A percentile compares a stretch with the other conserved stretches of the same genome.
Evolutionary conservation across 495 filamentous ascomycete genomes (phyloP).

Genomic region (Umbilicaria muhlenbergii): DNA sequence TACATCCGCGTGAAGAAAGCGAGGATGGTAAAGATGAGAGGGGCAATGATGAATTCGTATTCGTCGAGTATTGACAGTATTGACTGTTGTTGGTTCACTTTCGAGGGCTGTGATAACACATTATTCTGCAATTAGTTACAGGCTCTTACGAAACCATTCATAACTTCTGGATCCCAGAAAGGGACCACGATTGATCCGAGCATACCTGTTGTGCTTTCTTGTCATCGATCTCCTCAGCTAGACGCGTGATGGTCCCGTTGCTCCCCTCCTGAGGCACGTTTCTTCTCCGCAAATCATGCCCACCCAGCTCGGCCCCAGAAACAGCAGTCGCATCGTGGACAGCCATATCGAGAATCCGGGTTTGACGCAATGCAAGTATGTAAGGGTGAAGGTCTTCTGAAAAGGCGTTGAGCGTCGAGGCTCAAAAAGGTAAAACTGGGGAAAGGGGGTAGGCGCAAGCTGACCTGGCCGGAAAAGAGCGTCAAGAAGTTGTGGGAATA

Average conservation of each 20-base stretch:
- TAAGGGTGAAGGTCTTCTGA: not conserved
- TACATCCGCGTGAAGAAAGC: conserved; percentile 91
- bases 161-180: not conserved
- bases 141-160: not conserved
- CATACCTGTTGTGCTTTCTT: conserved; percentile 56
- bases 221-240: conserved; percentile 33
- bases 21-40: conserved; percentile 71
- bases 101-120: not conserved
- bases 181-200: not conserved
- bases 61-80: conserved; percentile 40
- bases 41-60: conserved; percentile 78
- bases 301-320: conserved; percentile 50
- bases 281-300: conserved; percentile 54
- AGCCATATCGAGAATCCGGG: conserved; percentile 28
- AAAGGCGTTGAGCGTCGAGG: not conserved
- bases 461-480: not conserved
- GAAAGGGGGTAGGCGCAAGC: not conserved
- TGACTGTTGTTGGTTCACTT: not conserved
- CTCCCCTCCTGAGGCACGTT: conserved; percentile 41
- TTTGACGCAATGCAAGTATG: conserved; percentile 20
- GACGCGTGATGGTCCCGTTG: conserved; percentile 19
- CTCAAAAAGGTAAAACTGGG: not conserved
- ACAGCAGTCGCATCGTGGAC: conserved; percentile 34
- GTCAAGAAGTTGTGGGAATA: not conserved
- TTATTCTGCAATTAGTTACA: not conserved